phyloP scores from a whole-genome alignment of 139 green algal species.

The Picochlorum costavermella region DNA sequence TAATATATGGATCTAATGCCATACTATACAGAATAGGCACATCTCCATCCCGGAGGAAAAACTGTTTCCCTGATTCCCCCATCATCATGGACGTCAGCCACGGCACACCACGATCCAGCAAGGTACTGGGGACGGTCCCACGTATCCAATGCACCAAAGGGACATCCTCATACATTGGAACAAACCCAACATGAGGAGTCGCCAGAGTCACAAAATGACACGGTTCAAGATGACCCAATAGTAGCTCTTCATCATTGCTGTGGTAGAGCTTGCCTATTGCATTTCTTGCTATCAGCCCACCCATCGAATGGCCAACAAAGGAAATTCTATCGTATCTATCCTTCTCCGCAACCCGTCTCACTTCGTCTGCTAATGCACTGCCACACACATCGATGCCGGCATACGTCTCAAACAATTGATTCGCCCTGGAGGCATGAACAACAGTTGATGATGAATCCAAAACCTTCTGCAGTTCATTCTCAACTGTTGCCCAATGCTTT shows the following conservation, averaged over 20 bases:
- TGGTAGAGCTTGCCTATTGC: constrained; percentile 43
- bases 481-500: constrained; percentile 52
- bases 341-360: constrained; percentile 31
- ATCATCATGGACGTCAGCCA: constrained; percentile 3
- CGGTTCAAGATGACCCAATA: constrained; percentile 50
- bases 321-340: constrained; percentile 47
- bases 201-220: constrained; percentile 70
- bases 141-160: constrained; percentile 7
- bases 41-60: constrained; percentile 38
- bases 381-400: constrained; percentile 78
- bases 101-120: neutral
- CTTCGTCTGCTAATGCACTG: constrained; percentile 57
- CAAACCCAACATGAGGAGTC: constrained; percentile 71
- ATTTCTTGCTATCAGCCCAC: constrained; percentile 53
- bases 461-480: constrained; percentile 24
- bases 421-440: constrained; percentile 34
- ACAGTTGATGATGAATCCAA: constrained; percentile 23
- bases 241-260: constrained; percentile 7
- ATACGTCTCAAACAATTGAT: constrained; percentile 41
- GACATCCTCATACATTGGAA: constrained; percentile 42
- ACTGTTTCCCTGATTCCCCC: constrained; percentile 26
- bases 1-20: constrained; percentile 29
- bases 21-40: neutral
- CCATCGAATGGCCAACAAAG: constrained; percentile 65
- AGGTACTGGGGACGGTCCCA: neutral